Base-by-base conservation (phyloP, 164 flowering plant genomes). In the Tetracentron sinense region DNA sequence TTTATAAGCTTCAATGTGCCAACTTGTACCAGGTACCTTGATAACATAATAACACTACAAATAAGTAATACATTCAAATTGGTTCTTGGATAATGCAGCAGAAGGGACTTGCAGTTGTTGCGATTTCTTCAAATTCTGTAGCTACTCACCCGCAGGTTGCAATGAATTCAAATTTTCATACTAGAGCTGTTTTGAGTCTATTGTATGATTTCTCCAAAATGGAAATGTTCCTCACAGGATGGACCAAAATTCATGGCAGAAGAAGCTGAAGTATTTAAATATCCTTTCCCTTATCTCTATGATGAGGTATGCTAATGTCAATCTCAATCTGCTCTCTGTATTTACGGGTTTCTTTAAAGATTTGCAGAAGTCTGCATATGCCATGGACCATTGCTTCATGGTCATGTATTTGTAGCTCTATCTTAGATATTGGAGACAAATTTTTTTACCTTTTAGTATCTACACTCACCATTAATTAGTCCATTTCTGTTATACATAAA, bases 191-290 rank as follows among this genome's bases (percentile, higher is more conserved):
- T n/a, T 58, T 54, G 44, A 47, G 54, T 60, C 22, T 54, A 25
- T 72, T 53, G 33, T 68, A 52, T 69, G 73, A 49, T 75, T 72
- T 65, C 50, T 54, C 51, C 63, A 48, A 56, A 57, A n/a, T 60
- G 59, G 48, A 68, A 50, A 27, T 69, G 14, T 68, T 67, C 57
- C 54, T 75, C 65, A 63, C 88, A 92, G 94, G 98, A 93, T 72
- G 97, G 96, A 77, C 98, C 96, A 20, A 76, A 83, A 44, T 82
- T 78, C 75, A 88, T 93, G 97, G 97, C 98, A 28, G 90, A 88
- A 75, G 98, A 88, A 25, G 94, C 97, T 70, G 79, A 81, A 65
- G 27, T 75, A 7, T 82, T 77, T 57, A 73, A 71, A 5, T 93
- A 90, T 61, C 88, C 98, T 33, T 93, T 93, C 63, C 97, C 97